phyloP scores from a whole-genome alignment of 345 rosid genomes.

The Viola odorata region DNA sequence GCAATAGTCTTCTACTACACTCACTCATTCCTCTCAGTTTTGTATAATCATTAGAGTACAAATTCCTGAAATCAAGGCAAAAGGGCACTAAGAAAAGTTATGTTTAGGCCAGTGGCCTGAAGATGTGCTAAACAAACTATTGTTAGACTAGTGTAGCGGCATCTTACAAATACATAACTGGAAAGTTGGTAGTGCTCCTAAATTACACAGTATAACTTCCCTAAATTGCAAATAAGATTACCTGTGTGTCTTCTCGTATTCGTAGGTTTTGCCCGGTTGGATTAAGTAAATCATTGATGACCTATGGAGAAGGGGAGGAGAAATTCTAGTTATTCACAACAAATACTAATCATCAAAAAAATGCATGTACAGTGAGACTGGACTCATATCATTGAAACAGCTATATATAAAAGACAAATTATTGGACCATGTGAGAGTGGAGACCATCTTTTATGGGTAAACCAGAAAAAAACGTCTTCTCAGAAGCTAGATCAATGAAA shows the following conservation, averaged over 20 bases:
- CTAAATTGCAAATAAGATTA: slow-evolving; percentile 10
- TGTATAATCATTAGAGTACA: no score
- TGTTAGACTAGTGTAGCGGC: no score
- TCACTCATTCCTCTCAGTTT: no score
- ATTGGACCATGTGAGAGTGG: no score
- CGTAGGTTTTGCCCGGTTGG: slow-evolving; percentile 84
- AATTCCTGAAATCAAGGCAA: no score
- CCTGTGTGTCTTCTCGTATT: slow-evolving; percentile 92
- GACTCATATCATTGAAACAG: neutral
- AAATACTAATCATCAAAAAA: neutral
- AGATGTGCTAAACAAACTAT: no score
- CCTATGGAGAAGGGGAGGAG: slow-evolving; percentile 34
- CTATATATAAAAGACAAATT: neutral
- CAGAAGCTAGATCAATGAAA: slow-evolving; percentile 1
- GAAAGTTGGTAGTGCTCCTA: no score
- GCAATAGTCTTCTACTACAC: no score
- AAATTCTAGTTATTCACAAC: neutral
- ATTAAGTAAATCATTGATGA: slow-evolving; percentile 88
- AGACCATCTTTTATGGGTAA: neutral
- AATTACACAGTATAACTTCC: neutral
- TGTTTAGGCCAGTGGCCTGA: no score
- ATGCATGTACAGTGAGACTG: neutral
- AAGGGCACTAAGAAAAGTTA: no score
- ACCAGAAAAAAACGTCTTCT: neutral
- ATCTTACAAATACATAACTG: no score